Evolutionary conservation across 2,329 filamentous ascomycete species (phyloP).

Genomic region (Leptographium wingfieldii): DNA sequence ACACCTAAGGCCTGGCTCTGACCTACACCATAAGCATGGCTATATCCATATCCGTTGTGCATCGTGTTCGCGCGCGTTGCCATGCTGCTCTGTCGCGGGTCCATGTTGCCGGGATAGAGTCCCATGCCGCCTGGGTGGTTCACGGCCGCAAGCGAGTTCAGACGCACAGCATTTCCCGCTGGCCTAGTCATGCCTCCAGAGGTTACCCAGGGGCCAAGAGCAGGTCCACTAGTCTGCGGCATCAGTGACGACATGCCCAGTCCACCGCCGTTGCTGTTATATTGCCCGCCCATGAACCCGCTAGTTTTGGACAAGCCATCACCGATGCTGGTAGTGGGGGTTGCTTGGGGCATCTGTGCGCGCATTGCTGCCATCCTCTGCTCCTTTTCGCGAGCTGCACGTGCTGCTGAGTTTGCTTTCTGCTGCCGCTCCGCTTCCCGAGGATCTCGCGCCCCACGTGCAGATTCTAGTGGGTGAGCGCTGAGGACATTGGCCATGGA

Average conservation of each 20-base stretch:
- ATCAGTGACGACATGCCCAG: neutral
- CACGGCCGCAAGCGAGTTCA: neutral
- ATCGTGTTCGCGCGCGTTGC: neutral
- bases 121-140: neutral
- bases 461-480: slow-evolving; percentile 26
- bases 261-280: slow-evolving; percentile 36
- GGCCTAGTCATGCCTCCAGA: neutral
- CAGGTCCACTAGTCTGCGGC: neutral
- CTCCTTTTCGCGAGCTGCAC: slow-evolving; percentile 29
- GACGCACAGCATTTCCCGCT: neutral
- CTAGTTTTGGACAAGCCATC: slow-evolving; percentile 19
- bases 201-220: slow-evolving; percentile 1
- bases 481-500: slow-evolving; percentile 49
- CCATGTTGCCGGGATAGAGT: neutral
- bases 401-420: slow-evolving; percentile 27
- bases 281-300: slow-evolving; percentile 39
- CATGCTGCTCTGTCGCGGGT: neutral
- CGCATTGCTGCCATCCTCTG: slow-evolving; percentile 35
- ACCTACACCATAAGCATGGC: neutral
- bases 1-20: neutral
- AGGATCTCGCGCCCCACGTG: slow-evolving; percentile 20
- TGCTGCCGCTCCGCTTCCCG: slow-evolving; percentile 29
- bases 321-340: neutral
- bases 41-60: neutral
- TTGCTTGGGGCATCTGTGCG: slow-evolving; percentile 32